Evolutionary conservation across 352 stramenopile genomes (phyloP).

Genomic region (Globisporangium paddicum): DNA sequence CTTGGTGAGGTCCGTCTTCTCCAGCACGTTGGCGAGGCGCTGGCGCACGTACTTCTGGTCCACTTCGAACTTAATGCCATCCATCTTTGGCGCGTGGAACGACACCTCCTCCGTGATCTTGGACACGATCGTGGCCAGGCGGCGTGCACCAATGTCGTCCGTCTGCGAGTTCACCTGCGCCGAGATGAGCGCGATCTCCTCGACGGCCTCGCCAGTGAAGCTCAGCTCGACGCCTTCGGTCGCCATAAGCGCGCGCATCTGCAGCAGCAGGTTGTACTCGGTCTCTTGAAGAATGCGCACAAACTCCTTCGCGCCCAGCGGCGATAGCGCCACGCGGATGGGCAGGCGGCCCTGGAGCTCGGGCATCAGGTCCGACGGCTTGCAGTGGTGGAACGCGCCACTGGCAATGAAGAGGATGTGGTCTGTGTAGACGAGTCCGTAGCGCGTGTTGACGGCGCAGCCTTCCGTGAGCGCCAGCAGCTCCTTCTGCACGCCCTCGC

Average conservation of each 20-base stretch:
- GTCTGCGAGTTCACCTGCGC: slow-evolving; percentile 93
- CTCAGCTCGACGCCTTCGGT: slow-evolving; percentile 93
- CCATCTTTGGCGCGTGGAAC: slow-evolving; percentile 94
- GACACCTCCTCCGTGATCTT: slow-evolving; percentile 98
- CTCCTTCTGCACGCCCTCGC: slow-evolving; percentile 98
- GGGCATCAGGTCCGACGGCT: slow-evolving; percentile 96
- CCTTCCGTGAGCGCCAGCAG: slow-evolving; percentile 98
- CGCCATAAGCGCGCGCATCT: slow-evolving; percentile 95
- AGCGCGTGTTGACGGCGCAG: slow-evolving; percentile 93
- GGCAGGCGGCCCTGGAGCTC: slow-evolving; percentile 97
- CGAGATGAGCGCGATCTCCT: slow-evolving; percentile 95
- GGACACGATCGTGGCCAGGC: slow-evolving; percentile 96
- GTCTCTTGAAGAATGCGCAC: slow-evolving; percentile 97
- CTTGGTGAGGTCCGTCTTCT: slow-evolving; percentile 94
- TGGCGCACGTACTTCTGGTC: slow-evolving; percentile 93
- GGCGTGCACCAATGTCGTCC: slow-evolving; percentile 97
- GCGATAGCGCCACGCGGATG: slow-evolving; percentile 97
- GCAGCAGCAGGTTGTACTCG: slow-evolving; percentile 93
- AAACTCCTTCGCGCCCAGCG: slow-evolving; percentile 96
- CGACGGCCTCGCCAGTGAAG: slow-evolving; percentile 95
- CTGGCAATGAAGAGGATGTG: slow-evolving; percentile 98
- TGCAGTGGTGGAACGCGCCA: slow-evolving; percentile 96
- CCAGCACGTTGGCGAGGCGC: slow-evolving; percentile 91
- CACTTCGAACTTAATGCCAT: slow-evolving; percentile 78
- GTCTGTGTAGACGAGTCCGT: slow-evolving; percentile 95